phyloP scores from a whole-genome alignment of 106 monocot species.

The Triglochin maritima region DNA sequence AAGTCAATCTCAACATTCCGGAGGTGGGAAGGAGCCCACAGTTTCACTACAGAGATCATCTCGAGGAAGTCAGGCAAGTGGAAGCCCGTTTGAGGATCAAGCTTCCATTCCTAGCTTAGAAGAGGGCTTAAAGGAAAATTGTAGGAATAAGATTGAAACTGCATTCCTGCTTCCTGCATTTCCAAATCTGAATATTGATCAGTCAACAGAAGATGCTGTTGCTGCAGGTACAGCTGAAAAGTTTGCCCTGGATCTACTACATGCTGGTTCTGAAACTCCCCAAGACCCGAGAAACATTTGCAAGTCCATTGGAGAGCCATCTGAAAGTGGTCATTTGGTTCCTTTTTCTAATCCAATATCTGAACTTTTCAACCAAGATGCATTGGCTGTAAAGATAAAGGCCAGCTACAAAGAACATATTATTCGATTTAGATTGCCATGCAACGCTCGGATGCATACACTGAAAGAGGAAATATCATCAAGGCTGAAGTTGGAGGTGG shows the following conservation, averaged over 20 bases:
- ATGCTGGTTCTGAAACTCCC: too few relatives aligned
- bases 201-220: conserved; percentile 3
- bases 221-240: conserved; percentile 9
- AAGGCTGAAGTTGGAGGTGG: conserved; percentile 16
- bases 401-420: conserved; percentile 19
- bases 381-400: conserved; percentile 8
- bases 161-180: neutral
- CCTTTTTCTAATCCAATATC: neutral
- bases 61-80: conserved; percentile 23
- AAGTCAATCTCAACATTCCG: conserved; percentile 16
- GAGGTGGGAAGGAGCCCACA: conserved; percentile 21
- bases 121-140: neutral
- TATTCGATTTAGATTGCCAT: conserved; percentile 8
- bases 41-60: conserved; percentile 38
- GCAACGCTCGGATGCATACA: neutral
- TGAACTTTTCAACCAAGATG: conserved; percentile 7
- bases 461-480: conserved; percentile 9
- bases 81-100: conserved; percentile 3
- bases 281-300: too few relatives aligned
- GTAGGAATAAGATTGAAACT: neutral
- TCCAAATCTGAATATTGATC: neutral
- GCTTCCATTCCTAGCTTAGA: conserved; percentile 6
- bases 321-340: conserved; percentile 7
- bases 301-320: conserved; percentile 1
- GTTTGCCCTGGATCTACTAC: neutral